Percentiles rank a stretch among this genome's conserved stretches.
These are phyloP conservation scores for Saccharomyces hybrid DNA, from an alignment of 1,139 yeast species.

Conservation along the genomic window DNA sequence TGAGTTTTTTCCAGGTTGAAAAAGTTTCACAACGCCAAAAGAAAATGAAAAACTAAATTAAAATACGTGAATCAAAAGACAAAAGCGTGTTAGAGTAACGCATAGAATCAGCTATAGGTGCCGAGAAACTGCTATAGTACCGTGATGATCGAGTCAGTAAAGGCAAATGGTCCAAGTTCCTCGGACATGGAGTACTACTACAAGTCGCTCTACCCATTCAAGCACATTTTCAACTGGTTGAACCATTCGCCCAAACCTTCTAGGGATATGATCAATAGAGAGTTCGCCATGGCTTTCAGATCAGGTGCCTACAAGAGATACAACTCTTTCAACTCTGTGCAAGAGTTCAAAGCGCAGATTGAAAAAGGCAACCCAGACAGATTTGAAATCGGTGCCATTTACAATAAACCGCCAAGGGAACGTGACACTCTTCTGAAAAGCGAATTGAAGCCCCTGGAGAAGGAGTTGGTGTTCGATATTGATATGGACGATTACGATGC, in stretches of 20 bases:
- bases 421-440: constrained; percentile 71
- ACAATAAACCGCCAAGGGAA: constrained; percentile 77
- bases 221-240: constrained; percentile 76
- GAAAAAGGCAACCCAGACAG: constrained; percentile 73
- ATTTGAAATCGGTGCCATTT: constrained; percentile 92
- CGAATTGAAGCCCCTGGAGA: constrained; percentile 71
- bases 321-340: constrained; percentile 59
- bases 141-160: constrained; percentile 6
- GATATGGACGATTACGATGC: constrained; percentile 96
- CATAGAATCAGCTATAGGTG: neutral
- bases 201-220: constrained; percentile 62
- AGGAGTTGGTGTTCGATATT: constrained; percentile 91
- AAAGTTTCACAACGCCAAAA: neutral
- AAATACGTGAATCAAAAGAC: neutral
- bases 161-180: constrained; percentile 41
- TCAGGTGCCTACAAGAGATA: constrained; percentile 86
- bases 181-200: constrained; percentile 74
- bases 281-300: constrained; percentile 83
- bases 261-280: constrained; percentile 76
- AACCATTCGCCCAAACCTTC: constrained; percentile 72
- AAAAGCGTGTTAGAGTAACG: neutral
- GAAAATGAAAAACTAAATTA: neutral
- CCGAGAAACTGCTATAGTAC: neutral
- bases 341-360: constrained; percentile 72
- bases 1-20: neutral